Evolutionary conservation across 2,329 filamentous ascomycete species (phyloP), one percentile per base, ranked within the genome.

Genomic region (Venturia aucupariae): DNA sequence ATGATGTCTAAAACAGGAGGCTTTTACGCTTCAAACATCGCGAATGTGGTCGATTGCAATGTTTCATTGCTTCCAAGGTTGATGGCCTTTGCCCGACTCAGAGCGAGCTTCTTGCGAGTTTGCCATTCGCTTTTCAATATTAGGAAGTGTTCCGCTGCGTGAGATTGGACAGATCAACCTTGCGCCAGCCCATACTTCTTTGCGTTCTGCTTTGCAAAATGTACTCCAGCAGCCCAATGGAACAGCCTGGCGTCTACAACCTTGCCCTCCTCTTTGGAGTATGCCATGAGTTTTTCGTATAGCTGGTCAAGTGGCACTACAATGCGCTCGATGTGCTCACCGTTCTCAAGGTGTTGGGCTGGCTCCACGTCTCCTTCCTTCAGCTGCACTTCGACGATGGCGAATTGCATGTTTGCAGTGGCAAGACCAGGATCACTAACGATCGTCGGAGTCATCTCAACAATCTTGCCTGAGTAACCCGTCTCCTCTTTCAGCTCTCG

Each of bases 241-340:
- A 82, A 84, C 65, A 86, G 72, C 77, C 83, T 84, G 15, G 82
- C 83, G 65, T 83, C 81, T 11, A 86, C 80, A 1, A 82, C 73
- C 67, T 75, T 80, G 70, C 82, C 80, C 13, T 83, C 78, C 71
- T 78, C 75, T 67, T 77, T 71, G 24, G 73, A 73, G 63, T 75
- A 79, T 74, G 75, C 71, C 62, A 76, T 79, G 65, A 86, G 71
- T 63, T 80, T 76, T 41, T 82, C 80, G 77, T 87, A 91, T 44
- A 93, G 74, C 15, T 81, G 78, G 24, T 75, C 77, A 51, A 93
- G 71, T 7, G 86, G 86, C 11, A 90, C 80, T 8, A 83, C 84
- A 70, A 93, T 92, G 38, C 87, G 86, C 72, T 92, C 89, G 71
- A 93, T 93, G 71, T 91, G 92, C 75, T 93, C 90, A 67, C 86